Conservation (phyloP, 148 eudicot genomes). For the Polygonum maritimum region DNA sequence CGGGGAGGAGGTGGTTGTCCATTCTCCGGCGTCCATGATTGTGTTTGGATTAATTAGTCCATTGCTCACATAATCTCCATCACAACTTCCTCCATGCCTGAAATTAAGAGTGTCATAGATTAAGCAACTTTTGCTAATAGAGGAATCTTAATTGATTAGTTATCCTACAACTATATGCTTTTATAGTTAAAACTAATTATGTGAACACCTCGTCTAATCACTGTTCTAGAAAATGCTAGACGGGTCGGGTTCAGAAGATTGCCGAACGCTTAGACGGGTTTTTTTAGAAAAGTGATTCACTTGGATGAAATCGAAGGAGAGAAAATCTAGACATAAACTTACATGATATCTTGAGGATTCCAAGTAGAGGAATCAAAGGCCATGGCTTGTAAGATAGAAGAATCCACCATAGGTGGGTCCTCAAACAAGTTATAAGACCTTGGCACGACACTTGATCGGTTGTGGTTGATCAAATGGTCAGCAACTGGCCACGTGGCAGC, state of each 20-base stretch:
- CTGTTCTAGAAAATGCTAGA: too few species aligned
- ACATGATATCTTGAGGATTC: slow-evolving; percentile 4
- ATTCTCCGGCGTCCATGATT: neutral
- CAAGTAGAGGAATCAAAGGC: neutral
- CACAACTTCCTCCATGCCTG: neutral
- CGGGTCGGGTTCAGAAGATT: too few species aligned
- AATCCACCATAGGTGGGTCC: neutral
- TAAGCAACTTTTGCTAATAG: neutral
- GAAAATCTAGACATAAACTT: neutral
- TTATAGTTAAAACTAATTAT: too few species aligned
- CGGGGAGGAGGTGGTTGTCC: neutral
- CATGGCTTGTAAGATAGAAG: neutral
- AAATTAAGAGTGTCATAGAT: neutral
- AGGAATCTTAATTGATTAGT: too few species aligned
- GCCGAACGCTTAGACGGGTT: too few species aligned
- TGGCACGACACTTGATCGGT: neutral
- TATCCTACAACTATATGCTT: too few species aligned
- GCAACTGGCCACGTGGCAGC: neutral
- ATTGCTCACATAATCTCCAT: neutral
- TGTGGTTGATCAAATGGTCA: neutral
- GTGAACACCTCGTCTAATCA: neutral
- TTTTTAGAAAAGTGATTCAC: too few species aligned
- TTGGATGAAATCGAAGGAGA: too few species aligned
- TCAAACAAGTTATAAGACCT: neutral
- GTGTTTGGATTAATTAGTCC: neutral